Base-by-base conservation (phyloP, 768 basidiomycete species). In the Tylopilus sp. region DNA sequence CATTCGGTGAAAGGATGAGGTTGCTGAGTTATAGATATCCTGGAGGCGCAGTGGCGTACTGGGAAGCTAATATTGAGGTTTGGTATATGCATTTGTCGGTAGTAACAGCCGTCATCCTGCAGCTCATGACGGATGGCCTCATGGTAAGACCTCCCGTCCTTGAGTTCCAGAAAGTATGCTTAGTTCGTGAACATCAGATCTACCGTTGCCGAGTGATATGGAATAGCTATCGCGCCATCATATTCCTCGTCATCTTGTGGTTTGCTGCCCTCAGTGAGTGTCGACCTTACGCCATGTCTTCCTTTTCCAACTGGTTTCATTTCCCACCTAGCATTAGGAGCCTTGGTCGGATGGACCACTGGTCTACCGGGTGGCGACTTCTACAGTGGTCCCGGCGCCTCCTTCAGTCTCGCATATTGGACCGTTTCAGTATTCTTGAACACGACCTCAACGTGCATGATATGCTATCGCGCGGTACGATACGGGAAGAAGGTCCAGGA, bases 1-100 rank as follows among this genome's bases (percentile, higher is more conserved):
- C 65, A 4, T 66, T 70, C n/a, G 65, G 65, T 7, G 55, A 70
- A 54, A 48, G 65, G 22, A 68, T 72, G 60, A 76, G 76, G 76
- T 54, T 77, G 17, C 30, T 67, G 1, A 50, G 73, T n/a, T 19
- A 53, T 1, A 22, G 61, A 16, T 72, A 64, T 46, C 73, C 73
- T 14, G 74, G 74, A 0, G 74, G 74, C 2, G 65, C 67, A 24
- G 48, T 55, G 7, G 66, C 55, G 3, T 78, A 74, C 52, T 63
- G 72, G 44, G 48, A 37, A 13, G 43, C 59, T 8, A 38, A 71
- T 26, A 47, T 59, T 17, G 56, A 62, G 1, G 43, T 48, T 9
- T 71, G 72, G 64, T 69, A 70, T 30, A 37, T 56, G 41, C 64
- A 63, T 1, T 58, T 66, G 37, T 67, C 10, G 8, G 19, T 29